These are phyloP conservation scores for Avena atlantica DNA, from an alignment of 176 grass and related monocot species.

Conservation along the genomic window DNA sequence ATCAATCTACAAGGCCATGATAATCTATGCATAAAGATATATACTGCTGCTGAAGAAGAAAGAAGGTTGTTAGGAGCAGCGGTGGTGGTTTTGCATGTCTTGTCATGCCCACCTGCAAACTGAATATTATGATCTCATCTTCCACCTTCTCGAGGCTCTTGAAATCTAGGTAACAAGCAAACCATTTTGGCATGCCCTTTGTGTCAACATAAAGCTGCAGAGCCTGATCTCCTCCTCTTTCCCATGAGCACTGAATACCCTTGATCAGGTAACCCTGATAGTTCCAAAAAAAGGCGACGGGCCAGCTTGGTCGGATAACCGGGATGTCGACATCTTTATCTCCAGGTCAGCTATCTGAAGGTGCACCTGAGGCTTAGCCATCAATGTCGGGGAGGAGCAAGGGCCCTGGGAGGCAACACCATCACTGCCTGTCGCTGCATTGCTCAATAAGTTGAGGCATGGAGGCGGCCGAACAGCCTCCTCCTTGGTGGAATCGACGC, in stretches of 20 bases:
- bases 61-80: neutral
- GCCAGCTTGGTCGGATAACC: constrained; percentile 37
- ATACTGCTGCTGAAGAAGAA: neutral
- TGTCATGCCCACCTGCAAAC: constrained; percentile 42
- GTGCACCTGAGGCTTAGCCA: constrained; percentile 46
- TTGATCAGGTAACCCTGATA: constrained; percentile 46
- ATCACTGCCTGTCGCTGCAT: neutral
- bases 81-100: constrained; percentile 38
- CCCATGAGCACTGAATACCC: constrained; percentile 2
- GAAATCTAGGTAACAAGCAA: neutral
- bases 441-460: constrained; percentile 53
- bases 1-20: constrained; percentile 17
- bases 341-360: constrained; percentile 58
- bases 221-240: neutral
- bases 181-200: constrained; percentile 38
- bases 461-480: constrained; percentile 17
- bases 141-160: constrained; percentile 41
- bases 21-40: constrained; percentile 12
- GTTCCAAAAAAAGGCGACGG: constrained; percentile 44
- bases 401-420: constrained; percentile 13
- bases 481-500: neutral
- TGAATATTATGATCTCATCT: constrained; percentile 47
- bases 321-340: constrained; percentile 65
- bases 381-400: neutral
- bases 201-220: constrained; percentile 58